Base-by-base conservation (phyloP, 2,329 filamentous ascomycete genomes). In the Aspergillus sclerotialis region DNA sequence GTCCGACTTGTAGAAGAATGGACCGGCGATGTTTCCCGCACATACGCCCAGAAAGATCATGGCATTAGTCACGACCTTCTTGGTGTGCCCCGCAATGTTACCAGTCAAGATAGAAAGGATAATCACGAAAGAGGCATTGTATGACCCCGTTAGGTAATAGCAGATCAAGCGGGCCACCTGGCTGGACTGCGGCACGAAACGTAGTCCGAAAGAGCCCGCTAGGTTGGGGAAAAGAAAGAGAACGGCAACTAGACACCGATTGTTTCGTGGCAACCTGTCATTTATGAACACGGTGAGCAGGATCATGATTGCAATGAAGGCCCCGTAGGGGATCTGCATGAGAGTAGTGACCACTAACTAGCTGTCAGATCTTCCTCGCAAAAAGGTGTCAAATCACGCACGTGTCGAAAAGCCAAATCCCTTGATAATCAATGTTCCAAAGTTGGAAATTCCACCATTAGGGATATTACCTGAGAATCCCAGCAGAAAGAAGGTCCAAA, bases 341-440 rank as follows among this genome's bases (percentile, higher is more conserved):
- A 61, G 56, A 1, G 56, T 50, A 4, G 57, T 60, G 0, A 52
- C 36, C 5, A 61, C 38, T 48, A 7, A 52, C 30, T 52, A n/a
- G n/a, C n/a, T 46, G 21, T 60, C 48, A 35, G 60, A 49, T 8
- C 54, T 53, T 0, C 48, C 53, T 1, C 50, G 50, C 42, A 55
- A 53, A 2, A 62, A 48, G 2, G 64, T 48, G 4, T 53, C 58
- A 3, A 53, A n/a, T n/a, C n/a, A 58, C 17, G 55, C 48, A 28
- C 65, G 52, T 0, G 61, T 55, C 0, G 53, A 55, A 44, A 64
- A 69, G 2, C 67, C 68, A 16, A 70, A 60, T 0, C 65, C 54
- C 17, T 58, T 49, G 24, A 59, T 52, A 5, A 60, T 52, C 17
- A 58, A 27, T 2, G 45, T 52, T 6, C 42, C 42, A 37, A 55